A percentile compares a stretch with the other conserved stretches of the same genome.
phyloP scores from a whole-genome alignment of 441 rosid genomes.

The Capsella rubella region DNA sequence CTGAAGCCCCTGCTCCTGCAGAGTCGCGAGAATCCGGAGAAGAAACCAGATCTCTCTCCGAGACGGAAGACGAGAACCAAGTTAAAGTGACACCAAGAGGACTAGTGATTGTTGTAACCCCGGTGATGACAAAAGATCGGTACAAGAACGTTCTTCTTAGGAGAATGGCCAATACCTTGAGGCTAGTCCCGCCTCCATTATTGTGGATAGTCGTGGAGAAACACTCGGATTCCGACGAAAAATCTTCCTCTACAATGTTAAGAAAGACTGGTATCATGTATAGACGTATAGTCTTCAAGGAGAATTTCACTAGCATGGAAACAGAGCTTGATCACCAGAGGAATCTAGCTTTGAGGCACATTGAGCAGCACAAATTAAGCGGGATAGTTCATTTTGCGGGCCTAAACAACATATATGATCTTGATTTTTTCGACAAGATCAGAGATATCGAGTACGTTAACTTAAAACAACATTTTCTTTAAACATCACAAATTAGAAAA shows the following conservation, averaged over 20 bases:
- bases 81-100: conserved; percentile 45
- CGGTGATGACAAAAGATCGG: conserved; percentile 49
- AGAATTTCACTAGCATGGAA: conserved; percentile 71
- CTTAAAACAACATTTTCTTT: conserved; percentile 2
- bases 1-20: conserved; percentile 38
- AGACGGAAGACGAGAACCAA: conserved; percentile 29
- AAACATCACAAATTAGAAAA: neutral
- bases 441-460: conserved; percentile 78
- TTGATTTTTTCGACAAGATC: conserved; percentile 83
- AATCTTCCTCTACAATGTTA: conserved; percentile 55
- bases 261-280: conserved; percentile 91
- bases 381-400: conserved; percentile 92
- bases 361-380: conserved; percentile 75
- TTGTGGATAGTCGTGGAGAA: conserved; percentile 87
- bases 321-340: conserved; percentile 78
- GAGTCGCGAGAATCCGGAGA: conserved; percentile 38
- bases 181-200: conserved; percentile 75
- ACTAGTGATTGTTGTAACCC: conserved; percentile 73
- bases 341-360: conserved; percentile 77
- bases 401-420: conserved; percentile 87
- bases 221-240: conserved; percentile 49
- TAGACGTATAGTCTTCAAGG: conserved; percentile 78
- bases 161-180: conserved; percentile 73
- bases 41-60: conserved; percentile 29
- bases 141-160: conserved; percentile 61